Conservation (phyloP, 108 stramenopile genomes). For the Pseudonitzschia multistriata region DNA sequence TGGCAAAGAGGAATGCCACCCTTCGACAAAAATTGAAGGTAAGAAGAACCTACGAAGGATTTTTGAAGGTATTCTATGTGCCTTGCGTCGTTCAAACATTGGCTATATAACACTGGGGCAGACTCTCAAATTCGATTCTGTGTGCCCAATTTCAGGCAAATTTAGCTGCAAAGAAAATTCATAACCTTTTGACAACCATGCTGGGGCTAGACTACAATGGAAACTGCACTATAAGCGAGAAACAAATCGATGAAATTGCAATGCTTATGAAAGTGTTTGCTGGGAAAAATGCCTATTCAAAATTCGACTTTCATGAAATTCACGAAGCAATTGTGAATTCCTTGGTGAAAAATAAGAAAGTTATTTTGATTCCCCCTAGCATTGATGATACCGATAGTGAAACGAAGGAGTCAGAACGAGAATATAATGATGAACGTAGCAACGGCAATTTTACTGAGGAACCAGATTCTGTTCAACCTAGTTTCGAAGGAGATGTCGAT, state of each 20-base stretch:
- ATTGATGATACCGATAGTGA: background rate
- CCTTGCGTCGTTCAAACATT: too few relatives aligned
- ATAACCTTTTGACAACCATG: slow-evolving; percentile 13
- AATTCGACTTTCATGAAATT: slow-evolving; percentile 9
- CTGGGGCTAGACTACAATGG: slow-evolving; percentile 14
- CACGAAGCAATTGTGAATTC: slow-evolving; percentile 10
- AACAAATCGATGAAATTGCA: slow-evolving; percentile 13
- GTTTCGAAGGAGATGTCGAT: background rate
- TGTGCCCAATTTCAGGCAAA: slow-evolving; percentile 9
- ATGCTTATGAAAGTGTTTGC: slow-evolving; percentile 6
- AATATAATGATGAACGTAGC: background rate
- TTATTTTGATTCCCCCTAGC: background rate
- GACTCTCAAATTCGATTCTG: background rate
- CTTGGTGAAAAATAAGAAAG: background rate
- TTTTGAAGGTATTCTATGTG: too few relatives aligned
- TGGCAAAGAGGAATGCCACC: slow-evolving; percentile 32
- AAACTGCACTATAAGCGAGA: slow-evolving; percentile 15
- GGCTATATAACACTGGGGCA: too few relatives aligned
- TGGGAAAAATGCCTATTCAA: background rate
- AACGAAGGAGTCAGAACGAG: background rate
- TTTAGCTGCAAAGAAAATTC: slow-evolving; percentile 12
- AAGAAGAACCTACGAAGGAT: too few relatives aligned
- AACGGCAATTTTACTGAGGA: background rate
- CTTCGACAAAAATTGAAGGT: slow-evolving; percentile 39
- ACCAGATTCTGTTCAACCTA: background rate